Conservation (phyloP, 2,329 filamentous ascomycete genomes). For the Clonostachys byssicola region DNA sequence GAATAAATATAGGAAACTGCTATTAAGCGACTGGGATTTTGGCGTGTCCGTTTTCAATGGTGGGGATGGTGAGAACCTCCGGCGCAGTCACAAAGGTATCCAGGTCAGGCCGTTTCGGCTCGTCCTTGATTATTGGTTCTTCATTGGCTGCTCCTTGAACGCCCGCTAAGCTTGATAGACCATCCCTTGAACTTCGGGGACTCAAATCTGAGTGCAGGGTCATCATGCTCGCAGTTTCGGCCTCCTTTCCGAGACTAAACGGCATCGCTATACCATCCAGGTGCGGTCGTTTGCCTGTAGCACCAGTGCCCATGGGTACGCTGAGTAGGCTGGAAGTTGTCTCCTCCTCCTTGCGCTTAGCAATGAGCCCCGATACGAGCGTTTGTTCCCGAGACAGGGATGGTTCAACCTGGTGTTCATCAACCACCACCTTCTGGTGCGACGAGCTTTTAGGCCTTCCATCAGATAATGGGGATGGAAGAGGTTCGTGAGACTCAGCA, state of each 20-base stretch:
- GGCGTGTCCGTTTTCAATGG: neutral
- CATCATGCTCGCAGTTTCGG: constrained; percentile 66
- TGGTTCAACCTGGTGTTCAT: constrained; percentile 43
- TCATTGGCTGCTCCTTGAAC: neutral
- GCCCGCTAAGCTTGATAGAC: too few species aligned
- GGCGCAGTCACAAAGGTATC: constrained; percentile 2
- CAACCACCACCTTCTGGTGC: constrained; percentile 36
- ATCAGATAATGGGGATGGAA: constrained; percentile 9
- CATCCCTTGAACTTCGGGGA: too few species aligned
- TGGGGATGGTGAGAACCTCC: neutral
- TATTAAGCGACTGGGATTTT: too few species aligned
- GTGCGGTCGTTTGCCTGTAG: constrained; percentile 59
- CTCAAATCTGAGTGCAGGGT: constrained; percentile 48
- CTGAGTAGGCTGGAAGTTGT: constrained; percentile 28
- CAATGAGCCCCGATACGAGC: constrained; percentile 35
- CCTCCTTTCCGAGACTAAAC: constrained; percentile 62
- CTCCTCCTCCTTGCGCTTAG: constrained; percentile 31
- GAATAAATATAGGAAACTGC: too few species aligned
- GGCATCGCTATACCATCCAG: constrained; percentile 68
- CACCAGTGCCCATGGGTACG: constrained; percentile 37
- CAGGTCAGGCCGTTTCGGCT: neutral
- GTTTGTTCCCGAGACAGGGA: constrained; percentile 28
- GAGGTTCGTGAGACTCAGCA: constrained; percentile 28
- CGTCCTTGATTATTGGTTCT: neutral
- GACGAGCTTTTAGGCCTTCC: constrained; percentile 33